phyloP scores from a whole-genome alignment of 2,329 filamentous ascomycete genomes.

The Colletotrichum viniferum region DNA sequence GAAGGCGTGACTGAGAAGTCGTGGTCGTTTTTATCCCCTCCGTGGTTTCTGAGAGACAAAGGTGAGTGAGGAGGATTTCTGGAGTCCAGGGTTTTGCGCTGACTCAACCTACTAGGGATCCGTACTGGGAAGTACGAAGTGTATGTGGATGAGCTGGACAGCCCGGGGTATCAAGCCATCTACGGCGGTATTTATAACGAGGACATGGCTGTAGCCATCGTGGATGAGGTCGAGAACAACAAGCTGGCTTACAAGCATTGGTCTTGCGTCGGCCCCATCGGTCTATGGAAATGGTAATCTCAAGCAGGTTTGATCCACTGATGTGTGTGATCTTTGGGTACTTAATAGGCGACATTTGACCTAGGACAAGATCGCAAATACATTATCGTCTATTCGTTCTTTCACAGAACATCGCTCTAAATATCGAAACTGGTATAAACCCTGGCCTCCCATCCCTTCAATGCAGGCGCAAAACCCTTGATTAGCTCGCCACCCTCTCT shows the following conservation, averaged over 20 bases:
- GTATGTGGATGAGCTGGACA: not conserved
- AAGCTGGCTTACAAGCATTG: not conserved
- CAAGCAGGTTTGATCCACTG: not conserved
- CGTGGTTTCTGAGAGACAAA: not conserved
- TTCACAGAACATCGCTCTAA: not conserved
- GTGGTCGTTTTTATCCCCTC: not conserved
- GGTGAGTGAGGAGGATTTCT: not conserved
- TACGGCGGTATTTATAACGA: not conserved
- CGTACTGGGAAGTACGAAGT: not conserved
- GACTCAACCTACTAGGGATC: not conserved
- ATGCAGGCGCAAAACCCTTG: not conserved
- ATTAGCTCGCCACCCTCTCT: not conserved
- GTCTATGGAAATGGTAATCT: not conserved
- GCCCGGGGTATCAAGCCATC: not conserved
- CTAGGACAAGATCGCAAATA: not conserved
- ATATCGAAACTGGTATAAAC: constrained; percentile 27
- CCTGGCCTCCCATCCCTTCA: constrained; percentile 33
- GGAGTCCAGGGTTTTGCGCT: not conserved
- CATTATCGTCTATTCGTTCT: not conserved
- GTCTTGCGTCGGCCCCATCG: not conserved
- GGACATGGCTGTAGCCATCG: not conserved
- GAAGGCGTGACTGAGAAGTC: not conserved
- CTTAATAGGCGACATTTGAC: no score
- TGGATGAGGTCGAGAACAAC: not conserved
- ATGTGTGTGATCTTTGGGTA: no score